A percentile compares a stretch with the other conserved stretches of the same genome.
Conservation (phyloP, 768 basidiomycete genomes). For the Boletus rubescentipes region DNA sequence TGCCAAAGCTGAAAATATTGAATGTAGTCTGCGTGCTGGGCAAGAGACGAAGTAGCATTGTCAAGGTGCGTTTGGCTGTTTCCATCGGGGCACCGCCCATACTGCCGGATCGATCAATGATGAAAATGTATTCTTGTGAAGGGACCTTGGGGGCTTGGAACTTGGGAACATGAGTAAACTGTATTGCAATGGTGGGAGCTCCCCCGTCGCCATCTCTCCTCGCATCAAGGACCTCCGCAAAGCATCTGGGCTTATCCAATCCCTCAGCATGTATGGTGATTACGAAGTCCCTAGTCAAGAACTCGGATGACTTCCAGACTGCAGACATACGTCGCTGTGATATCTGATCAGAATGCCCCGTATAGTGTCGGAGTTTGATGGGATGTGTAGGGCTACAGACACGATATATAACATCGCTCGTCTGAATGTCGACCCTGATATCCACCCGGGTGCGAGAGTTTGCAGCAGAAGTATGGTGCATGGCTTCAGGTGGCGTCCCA, state of each 20-base stretch:
- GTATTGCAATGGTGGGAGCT: constrained; percentile 45
- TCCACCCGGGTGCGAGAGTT: constrained; percentile 36
- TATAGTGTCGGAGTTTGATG: constrained; percentile 36
- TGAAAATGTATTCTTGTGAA: constrained; percentile 58
- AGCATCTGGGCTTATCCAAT: constrained; percentile 54
- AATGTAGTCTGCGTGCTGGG: constrained; percentile 43
- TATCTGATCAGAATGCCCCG: constrained; percentile 31
- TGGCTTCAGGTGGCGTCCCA: constrained; percentile 42
- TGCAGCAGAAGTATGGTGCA: constrained; percentile 33
- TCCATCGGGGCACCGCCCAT: constrained; percentile 46
- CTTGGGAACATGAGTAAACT: constrained; percentile 54
- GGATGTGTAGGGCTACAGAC: constrained; percentile 47
- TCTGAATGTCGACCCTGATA: constrained; percentile 49
- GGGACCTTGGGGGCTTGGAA: constrained; percentile 42
- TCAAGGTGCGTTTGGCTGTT: constrained; percentile 47
- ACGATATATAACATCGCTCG: constrained; percentile 40
- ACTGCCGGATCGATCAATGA: constrained; percentile 59
- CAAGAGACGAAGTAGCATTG: constrained; percentile 48
- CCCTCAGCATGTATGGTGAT: constrained; percentile 47
- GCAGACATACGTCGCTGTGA: constrained; percentile 44
- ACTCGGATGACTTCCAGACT: constrained; percentile 39
- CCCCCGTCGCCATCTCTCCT: constrained; percentile 2
- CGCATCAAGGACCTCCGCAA: constrained; percentile 45
- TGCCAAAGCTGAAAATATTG: constrained; percentile 61
- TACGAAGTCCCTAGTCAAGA: constrained; percentile 51